Percentiles rank a stretch among this genome's conserved stretches.
These are phyloP conservation scores for Solanum megistacrolobum DNA, from an alignment of 257 asterid species.

Conservation along the genomic window DNA sequence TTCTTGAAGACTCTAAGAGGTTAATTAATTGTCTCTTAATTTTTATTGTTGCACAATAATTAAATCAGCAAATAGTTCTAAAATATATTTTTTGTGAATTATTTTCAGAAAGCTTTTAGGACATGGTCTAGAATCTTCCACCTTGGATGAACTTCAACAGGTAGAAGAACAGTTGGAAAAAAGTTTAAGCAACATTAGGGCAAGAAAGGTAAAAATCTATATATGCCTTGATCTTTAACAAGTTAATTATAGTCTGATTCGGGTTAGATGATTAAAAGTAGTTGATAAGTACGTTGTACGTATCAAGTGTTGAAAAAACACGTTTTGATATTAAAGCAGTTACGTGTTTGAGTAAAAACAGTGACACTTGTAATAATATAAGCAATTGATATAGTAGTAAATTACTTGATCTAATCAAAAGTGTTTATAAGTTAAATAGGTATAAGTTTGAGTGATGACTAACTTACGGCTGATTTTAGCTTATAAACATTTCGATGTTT, in stretches of 20 bases:
- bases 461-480: not conserved
- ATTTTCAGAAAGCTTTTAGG: slow-evolving; percentile 38
- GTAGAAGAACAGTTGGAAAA: slow-evolving; percentile 33
- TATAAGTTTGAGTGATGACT: not conserved
- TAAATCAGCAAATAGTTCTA: not conserved
- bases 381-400: not conserved
- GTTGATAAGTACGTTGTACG: not conserved
- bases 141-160: slow-evolving; percentile 29
- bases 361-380: not conserved
- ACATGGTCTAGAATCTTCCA: slow-evolving; percentile 29
- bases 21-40: not conserved
- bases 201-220: slow-evolving; percentile 33
- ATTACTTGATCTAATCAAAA: not conserved
- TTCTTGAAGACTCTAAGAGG: slow-evolving; percentile 44
- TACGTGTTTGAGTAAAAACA: not conserved
- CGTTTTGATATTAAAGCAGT: not conserved
- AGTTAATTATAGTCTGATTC: not conserved
- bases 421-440: not conserved
- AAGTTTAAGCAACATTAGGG: slow-evolving; percentile 37
- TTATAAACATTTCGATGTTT: not conserved
- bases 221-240: not conserved
- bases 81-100: not conserved
- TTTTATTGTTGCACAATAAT: not conserved
- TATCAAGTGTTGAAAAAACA: too few relatives aligned
- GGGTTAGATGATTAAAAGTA: not conserved